Conservation (phyloP, 768 basidiomycete species). For the Macrolepiota dolichaula region DNA sequence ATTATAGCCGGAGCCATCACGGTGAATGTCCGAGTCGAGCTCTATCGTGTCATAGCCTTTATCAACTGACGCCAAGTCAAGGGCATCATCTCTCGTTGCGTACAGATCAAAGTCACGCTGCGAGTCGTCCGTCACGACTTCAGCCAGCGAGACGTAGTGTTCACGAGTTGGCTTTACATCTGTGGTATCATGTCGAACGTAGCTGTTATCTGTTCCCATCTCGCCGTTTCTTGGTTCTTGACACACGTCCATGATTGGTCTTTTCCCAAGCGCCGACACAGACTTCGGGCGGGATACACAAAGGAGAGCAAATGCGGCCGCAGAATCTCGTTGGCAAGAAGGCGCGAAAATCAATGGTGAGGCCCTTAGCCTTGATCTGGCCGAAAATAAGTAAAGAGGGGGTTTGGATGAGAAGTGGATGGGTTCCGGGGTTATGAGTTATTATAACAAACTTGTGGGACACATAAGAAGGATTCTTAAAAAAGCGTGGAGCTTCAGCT, state of each 20-base stretch:
- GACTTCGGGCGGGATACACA: too few relatives aligned
- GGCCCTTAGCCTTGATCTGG: too few relatives aligned
- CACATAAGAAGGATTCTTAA: too few relatives aligned
- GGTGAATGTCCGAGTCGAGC: not conserved
- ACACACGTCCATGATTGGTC: not conserved
- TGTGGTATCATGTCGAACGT: not conserved
- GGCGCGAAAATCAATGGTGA: too few relatives aligned
- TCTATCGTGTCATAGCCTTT: not conserved
- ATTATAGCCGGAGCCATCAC: not conserved
- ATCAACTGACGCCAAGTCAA: not conserved
- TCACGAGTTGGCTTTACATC: not conserved
- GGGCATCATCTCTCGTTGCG: not conserved
- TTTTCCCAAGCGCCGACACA: too few relatives aligned
- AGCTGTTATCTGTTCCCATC: not conserved
- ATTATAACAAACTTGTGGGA: too few relatives aligned
- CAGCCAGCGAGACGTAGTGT: not conserved
- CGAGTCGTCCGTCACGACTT: not conserved
- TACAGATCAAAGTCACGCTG: not conserved
- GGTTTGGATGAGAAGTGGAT: too few relatives aligned
- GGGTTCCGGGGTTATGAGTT: too few relatives aligned
- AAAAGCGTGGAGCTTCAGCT: too few relatives aligned
- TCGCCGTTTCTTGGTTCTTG: not conserved
- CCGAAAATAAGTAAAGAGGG: too few relatives aligned
- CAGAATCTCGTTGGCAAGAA: too few relatives aligned
- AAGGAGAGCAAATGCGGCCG: too few relatives aligned